phyloP scores from a whole-genome alignment of 2,329 filamentous ascomycete genomes.

The Apiospora hydei region DNA sequence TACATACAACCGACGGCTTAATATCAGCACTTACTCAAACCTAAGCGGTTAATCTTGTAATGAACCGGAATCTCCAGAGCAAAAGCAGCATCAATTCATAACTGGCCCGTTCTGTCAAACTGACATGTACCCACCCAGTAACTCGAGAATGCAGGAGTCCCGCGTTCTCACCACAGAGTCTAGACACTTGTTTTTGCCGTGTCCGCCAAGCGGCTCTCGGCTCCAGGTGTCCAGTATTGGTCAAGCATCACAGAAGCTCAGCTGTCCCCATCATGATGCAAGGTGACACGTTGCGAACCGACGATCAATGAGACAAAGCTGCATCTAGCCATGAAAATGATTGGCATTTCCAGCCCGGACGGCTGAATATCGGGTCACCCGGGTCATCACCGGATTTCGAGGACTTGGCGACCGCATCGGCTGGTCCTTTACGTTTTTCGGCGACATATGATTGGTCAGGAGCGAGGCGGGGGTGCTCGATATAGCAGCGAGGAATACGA shows the following conservation, averaged over 20 bases:
- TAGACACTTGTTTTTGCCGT: neutral
- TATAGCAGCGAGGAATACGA: conserved; percentile 12
- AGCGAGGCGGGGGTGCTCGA: neutral
- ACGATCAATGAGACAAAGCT: neutral
- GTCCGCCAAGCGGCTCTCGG: neutral
- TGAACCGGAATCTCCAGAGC: neutral
- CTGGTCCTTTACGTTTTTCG: neutral
- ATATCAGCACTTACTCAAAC: neutral
- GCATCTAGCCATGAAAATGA: neutral
- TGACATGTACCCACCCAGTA: neutral
- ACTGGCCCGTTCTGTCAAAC: neutral
- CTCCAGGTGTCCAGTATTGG: neutral
- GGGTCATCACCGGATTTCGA: conserved; percentile 18
- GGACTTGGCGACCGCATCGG: neutral
- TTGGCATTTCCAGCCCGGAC: neutral
- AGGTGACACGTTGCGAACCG: neutral
- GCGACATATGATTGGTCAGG: neutral
- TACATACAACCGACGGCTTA: neutral
- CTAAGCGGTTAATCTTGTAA: neutral
- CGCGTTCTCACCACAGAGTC: neutral
- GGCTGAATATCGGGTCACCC: conserved; percentile 11
- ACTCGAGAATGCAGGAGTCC: neutral
- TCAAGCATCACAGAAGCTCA: neutral
- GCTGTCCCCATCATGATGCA: neutral
- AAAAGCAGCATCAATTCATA: neutral